These are phyloP conservation scores for Phialocephala sp. DNA, from an alignment of 2,329 filamentous ascomycete species.

Conservation along the genomic window DNA sequence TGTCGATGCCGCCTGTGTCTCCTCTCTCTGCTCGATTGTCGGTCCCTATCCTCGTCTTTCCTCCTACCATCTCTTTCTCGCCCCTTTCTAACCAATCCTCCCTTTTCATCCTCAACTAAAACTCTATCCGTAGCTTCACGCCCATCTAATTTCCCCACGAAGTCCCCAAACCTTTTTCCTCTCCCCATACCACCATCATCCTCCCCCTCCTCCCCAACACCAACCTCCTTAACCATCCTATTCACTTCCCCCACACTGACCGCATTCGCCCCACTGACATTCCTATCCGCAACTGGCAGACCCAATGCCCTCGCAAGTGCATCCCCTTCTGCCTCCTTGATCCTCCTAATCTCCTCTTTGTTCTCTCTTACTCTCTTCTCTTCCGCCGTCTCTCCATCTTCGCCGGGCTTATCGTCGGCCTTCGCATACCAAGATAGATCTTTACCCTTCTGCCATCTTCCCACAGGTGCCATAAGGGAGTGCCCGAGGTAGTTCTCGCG, in stretches of 20 bases:
- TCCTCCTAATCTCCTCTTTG: slow-evolving; percentile 76
- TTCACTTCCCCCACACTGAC: slow-evolving; percentile 68
- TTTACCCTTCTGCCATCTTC: slow-evolving; percentile 73
- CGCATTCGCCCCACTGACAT: slow-evolving; percentile 67
- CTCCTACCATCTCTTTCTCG: slow-evolving; percentile 18
- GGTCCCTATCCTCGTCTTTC: slow-evolving; percentile 40
- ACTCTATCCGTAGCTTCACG: slow-evolving; percentile 26
- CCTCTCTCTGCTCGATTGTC: slow-evolving; percentile 36
- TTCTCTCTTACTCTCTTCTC: slow-evolving; percentile 65
- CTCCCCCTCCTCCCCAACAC: slow-evolving; percentile 47
- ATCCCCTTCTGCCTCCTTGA: slow-evolving; percentile 94
- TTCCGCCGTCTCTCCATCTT: slow-evolving; percentile 62
- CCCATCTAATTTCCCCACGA: slow-evolving; percentile 38
- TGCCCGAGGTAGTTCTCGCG: slow-evolving; percentile 86
- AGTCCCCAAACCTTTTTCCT: slow-evolving; percentile 41
- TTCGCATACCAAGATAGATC: slow-evolving; percentile 70
- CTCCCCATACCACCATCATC: slow-evolving; percentile 39
- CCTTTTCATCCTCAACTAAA: slow-evolving; percentile 25
- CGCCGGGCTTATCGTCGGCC: slow-evolving; percentile 54
- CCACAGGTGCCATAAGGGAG: slow-evolving; percentile 75
- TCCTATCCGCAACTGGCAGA: slow-evolving; percentile 68
- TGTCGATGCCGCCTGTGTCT: slow-evolving; percentile 41
- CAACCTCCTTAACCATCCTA: slow-evolving; percentile 55
- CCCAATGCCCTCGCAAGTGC: slow-evolving; percentile 85
- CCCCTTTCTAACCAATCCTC: slow-evolving; percentile 29